Conservation (phyloP, 2,329 filamentous ascomycete genomes). For the Fonsecaea erecta region DNA sequence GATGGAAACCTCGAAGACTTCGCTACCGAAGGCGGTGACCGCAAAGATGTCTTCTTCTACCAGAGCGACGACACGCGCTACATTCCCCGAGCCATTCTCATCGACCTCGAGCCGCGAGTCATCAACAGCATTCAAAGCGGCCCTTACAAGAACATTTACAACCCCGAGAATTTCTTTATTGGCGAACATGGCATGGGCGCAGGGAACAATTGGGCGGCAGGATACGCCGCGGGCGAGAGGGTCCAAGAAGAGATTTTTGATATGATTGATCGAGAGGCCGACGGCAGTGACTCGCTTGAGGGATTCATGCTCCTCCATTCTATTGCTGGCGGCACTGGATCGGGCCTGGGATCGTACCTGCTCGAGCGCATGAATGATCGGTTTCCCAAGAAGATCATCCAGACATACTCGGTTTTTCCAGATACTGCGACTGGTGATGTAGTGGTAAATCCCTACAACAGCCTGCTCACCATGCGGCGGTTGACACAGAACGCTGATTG, state of each 20-base stretch:
- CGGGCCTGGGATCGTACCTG: constrained; percentile 91
- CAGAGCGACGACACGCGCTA: constrained; percentile 98
- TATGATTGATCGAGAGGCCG: constrained; percentile 98
- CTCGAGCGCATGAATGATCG: constrained; percentile 94
- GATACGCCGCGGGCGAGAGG: constrained; percentile 87
- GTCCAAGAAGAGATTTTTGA: constrained; percentile 98
- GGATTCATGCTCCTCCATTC: constrained; percentile 99
- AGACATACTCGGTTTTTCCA: constrained; percentile 98
- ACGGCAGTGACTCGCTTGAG: constrained; percentile 96
- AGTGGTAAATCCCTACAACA: constrained; percentile 98
- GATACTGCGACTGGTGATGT: constrained; percentile 90
- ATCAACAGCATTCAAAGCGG: constrained; percentile 91
- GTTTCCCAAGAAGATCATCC: constrained; percentile 98
- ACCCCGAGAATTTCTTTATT: constrained; percentile 98
- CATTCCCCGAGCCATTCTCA: constrained; percentile 91
- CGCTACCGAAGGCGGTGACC: constrained; percentile 94
- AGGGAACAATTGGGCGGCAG: constrained; percentile 97
- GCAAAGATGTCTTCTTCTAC: constrained; percentile 99
- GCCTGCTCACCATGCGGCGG: constrained; percentile 84
- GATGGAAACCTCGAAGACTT: constrained; percentile 98
- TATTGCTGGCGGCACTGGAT: constrained; percentile 95
- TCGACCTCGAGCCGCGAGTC: constrained; percentile 91
- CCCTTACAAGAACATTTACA: constrained; percentile 98
- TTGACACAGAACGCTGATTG: constrained; percentile 96
- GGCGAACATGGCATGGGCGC: constrained; percentile 92